phyloP scores from a whole-genome alignment of 2,329 filamentous ascomycete species.

The Aspergillus pseudoglaucus region DNA sequence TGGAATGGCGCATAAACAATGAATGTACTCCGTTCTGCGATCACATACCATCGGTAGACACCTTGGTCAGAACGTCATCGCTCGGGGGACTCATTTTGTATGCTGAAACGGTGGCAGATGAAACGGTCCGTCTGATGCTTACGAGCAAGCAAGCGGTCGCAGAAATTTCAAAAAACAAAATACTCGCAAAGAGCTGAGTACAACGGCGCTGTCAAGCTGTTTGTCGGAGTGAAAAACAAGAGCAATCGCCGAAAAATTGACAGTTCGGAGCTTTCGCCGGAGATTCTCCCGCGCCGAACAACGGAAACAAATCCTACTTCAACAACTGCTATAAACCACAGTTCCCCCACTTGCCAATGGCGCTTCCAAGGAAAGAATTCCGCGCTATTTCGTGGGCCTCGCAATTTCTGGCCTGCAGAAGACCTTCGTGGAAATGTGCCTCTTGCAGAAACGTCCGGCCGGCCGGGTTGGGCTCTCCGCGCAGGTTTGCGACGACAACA shows the following conservation, averaged over 20 bases:
- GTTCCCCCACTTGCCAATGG: constrained; percentile 16
- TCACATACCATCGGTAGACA: constrained; percentile 36
- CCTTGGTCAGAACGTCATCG: constrained; percentile 33
- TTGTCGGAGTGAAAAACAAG: not conserved
- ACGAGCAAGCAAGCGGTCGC: not conserved
- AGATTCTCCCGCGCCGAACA: constrained; percentile 21
- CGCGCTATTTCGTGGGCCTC: constrained; percentile 27
- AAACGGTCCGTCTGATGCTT: not conserved
- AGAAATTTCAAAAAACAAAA: not conserved
- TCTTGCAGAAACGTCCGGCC: constrained; percentile 19
- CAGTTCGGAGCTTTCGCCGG: constrained; percentile 28
- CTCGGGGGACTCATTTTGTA: constrained; percentile 23
- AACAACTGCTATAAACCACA: not conserved
- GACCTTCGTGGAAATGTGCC: constrained; percentile 25
- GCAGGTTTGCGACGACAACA: constrained; percentile 25
- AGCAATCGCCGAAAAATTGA: not conserved
- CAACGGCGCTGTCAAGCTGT: no score
- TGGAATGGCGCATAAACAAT: not conserved
- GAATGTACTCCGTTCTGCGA: not conserved
- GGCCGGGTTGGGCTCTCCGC: constrained; percentile 12
- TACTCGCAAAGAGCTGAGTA: not conserved
- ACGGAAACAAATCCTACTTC: constrained; percentile 10
- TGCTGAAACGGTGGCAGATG: not conserved
- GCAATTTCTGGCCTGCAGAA: constrained; percentile 15
- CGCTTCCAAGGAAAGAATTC: constrained; percentile 20